These are phyloP conservation scores for Xylariomycetidae sp. DNA, from an alignment of 2,329 filamentous ascomycete species.

Conservation along the genomic window DNA sequence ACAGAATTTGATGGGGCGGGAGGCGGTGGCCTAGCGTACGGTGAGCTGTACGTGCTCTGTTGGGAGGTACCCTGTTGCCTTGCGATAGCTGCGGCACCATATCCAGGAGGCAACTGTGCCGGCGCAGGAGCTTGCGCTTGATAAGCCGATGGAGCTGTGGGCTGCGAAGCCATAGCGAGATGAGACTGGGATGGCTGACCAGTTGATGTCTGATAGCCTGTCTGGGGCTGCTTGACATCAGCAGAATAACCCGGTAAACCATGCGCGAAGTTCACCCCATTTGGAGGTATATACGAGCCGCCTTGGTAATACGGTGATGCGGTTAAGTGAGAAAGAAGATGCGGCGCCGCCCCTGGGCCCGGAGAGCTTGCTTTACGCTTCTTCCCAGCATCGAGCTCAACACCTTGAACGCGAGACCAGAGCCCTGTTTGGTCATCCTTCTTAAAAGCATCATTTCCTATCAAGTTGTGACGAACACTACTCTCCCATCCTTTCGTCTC, in stretches of 20 bases:
- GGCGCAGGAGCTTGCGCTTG: constrained; percentile 22
- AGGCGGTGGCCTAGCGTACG: constrained; percentile 26
- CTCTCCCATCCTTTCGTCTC: constrained; percentile 64
- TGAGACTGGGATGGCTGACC: constrained; percentile 18
- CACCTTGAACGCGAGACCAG: constrained; percentile 54
- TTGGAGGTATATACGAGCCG: constrained; percentile 21
- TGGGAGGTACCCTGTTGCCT: constrained; percentile 20
- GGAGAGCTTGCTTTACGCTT: constrained; percentile 53
- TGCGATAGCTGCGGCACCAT: constrained; percentile 16
- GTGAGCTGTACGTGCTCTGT: constrained; percentile 27
- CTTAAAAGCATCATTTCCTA: constrained; percentile 57
- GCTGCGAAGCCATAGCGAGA: constrained; percentile 15
- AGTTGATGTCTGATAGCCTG: constrained; percentile 13
- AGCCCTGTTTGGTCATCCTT: constrained; percentile 53
- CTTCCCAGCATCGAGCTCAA: constrained; percentile 57
- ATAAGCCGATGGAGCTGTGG: constrained; percentile 19
- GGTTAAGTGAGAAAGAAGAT: constrained; percentile 23
- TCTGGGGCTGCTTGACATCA: constrained; percentile 19
- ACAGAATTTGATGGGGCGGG: constrained; percentile 17
- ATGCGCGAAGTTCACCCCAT: constrained; percentile 16
- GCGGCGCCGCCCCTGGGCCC: constrained; percentile 34
- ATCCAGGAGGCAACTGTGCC: constrained; percentile 23
- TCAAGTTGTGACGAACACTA: constrained; percentile 60
- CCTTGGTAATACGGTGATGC: constrained; percentile 26
- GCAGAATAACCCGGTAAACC: constrained; percentile 16